Conservation (phyloP, 371 early-diverging fungal species). For the Circinella minor region DNA sequence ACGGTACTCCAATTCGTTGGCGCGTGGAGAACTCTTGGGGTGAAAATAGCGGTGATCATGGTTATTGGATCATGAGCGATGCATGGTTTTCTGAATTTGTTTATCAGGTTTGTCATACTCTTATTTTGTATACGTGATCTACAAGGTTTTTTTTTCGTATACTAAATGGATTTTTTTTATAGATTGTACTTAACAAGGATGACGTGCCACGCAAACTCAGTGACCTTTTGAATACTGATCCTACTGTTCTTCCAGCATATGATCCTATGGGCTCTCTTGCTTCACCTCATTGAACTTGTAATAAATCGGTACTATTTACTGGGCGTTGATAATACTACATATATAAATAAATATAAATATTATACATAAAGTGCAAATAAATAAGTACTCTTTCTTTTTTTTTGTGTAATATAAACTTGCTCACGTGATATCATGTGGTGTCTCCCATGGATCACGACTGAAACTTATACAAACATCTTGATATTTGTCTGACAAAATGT, state of each 20-base stretch:
- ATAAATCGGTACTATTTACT: neutral
- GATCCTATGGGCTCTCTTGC: conserved; percentile 76
- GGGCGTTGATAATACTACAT: too few relatives aligned
- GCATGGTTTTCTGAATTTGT: conserved; percentile 83
- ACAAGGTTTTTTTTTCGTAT: neutral
- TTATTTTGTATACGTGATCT: neutral
- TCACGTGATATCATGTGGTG: too few relatives aligned
- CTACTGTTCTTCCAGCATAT: conserved; percentile 76
- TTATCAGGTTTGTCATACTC: conserved; percentile 56
- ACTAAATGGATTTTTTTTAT: neutral
- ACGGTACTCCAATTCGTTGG: conserved; percentile 72
- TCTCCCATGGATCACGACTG: too few relatives aligned
- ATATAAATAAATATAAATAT: too few relatives aligned
- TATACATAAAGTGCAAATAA: too few relatives aligned
- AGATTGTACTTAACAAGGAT: conserved; percentile 72
- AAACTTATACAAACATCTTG: too few relatives aligned
- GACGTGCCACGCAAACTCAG: conserved; percentile 63
- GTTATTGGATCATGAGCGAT: conserved; percentile 82
- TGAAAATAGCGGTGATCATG: conserved; percentile 70
- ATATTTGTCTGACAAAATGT: too few relatives aligned
- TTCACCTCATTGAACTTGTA: neutral
- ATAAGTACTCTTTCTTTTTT: too few relatives aligned
- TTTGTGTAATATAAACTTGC: too few relatives aligned
- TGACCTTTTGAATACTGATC: conserved; percentile 65
- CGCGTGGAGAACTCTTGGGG: conserved; percentile 86